These are phyloP conservation scores for Phylloporus sp. DNA, from an alignment of 768 basidiomycete species.

Conservation along the genomic window DNA sequence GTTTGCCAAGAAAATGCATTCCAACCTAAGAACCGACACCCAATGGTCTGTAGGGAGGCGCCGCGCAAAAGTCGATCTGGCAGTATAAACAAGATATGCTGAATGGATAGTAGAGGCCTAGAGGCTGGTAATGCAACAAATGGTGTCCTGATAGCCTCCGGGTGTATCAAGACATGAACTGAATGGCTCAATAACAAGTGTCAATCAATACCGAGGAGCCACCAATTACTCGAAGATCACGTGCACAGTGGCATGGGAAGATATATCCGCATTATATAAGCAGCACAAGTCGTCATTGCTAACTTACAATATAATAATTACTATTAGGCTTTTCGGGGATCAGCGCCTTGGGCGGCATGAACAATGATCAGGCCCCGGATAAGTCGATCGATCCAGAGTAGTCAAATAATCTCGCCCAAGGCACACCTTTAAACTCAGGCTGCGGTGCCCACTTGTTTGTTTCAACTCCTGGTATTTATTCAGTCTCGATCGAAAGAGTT, in stretches of 20 bases:
- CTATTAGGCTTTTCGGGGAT: too few relatives aligned
- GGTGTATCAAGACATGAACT: conserved; percentile 24
- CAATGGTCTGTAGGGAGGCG: conserved; percentile 5
- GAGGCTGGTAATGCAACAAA: conserved; percentile 4
- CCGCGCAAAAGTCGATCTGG: conserved; percentile 7
- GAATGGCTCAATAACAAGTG: conserved; percentile 12
- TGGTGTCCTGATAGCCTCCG: conserved; percentile 7
- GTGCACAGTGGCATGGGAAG: conserved; percentile 15
- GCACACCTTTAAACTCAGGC: too few relatives aligned
- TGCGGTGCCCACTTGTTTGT: too few relatives aligned
- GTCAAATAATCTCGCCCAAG: too few relatives aligned
- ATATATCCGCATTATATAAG: conserved; percentile 4
- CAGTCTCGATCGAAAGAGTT: too few relatives aligned
- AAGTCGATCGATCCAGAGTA: too few relatives aligned
- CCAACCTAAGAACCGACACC: conserved; percentile 15
- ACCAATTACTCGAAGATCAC: conserved; percentile 19
- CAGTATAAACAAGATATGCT: conserved; percentile 24
- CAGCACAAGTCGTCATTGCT: not conserved
- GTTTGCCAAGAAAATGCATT: conserved; percentile 17
- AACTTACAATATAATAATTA: too few relatives aligned
- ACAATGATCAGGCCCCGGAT: too few relatives aligned
- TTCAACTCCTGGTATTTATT: too few relatives aligned
- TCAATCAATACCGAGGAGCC: conserved; percentile 6
- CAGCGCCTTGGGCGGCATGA: too few relatives aligned
- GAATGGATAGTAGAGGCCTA: conserved; percentile 9